Evolutionary conservation across 371 early-diverging fungal species (phyloP).

Genomic region (Blakeslea trispora): DNA sequence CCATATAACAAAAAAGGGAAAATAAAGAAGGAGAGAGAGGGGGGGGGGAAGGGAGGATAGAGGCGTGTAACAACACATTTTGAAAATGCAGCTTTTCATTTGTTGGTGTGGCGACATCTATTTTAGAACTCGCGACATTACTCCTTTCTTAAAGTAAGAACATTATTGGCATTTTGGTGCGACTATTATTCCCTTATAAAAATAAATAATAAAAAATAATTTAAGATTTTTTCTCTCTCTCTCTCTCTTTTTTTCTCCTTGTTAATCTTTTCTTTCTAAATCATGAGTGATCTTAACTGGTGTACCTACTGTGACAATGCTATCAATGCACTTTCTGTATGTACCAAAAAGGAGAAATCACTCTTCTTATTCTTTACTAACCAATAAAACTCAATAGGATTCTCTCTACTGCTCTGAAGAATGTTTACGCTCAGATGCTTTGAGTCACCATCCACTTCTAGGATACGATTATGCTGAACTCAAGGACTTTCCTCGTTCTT

Average conservation of each 20-base stretch:
- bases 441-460: conserved; percentile 34
- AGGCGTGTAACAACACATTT: not conserved
- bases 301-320: conserved; percentile 42
- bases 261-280: conserved; percentile 1
- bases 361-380: no score
- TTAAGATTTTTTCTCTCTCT: no score
- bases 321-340: conserved; percentile 28
- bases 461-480: conserved; percentile 40
- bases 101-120: no score
- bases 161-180: no score
- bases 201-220: no score
- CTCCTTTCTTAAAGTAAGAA: no score
- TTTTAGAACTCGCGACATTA: no score
- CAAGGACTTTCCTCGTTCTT: conserved; percentile 33
- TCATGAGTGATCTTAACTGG: conserved; percentile 37
- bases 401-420: conserved; percentile 38
- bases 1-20: no score
- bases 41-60: no score
- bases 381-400: no score
- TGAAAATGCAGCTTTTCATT: not conserved
- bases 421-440: conserved; percentile 31
- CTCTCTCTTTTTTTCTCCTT: conserved; percentile 9
- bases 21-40: not conserved
- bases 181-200: no score
- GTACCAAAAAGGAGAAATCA: no score